phyloP scores from a whole-genome alignment of 2,329 filamentous ascomycete genomes.

The Aspergillus uvarum region DNA sequence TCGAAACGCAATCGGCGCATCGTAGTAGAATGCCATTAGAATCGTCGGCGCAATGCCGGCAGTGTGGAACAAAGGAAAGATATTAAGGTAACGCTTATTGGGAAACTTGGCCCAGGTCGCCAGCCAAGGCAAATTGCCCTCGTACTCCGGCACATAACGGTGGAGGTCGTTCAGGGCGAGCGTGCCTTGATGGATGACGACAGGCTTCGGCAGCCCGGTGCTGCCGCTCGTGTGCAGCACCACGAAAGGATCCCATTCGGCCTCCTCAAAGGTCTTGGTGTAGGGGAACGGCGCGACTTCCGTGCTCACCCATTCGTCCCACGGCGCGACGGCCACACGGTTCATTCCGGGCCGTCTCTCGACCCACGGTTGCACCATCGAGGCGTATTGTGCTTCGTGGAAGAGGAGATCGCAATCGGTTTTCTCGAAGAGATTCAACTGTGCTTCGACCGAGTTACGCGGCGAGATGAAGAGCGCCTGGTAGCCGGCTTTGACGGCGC shows the following conservation, averaged over 20 bases:
- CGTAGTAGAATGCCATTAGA: slow-evolving; percentile 3
- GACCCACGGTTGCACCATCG: slow-evolving; percentile 5
- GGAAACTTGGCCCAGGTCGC: slow-evolving; percentile 3
- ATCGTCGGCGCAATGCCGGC: slow-evolving; percentile 2
- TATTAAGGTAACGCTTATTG: slow-evolving; percentile 6
- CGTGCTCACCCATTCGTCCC: background rate
- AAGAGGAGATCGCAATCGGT: slow-evolving; percentile 10
- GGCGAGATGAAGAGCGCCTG: slow-evolving; percentile 8
- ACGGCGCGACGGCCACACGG: background rate
- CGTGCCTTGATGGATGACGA: slow-evolving; percentile 28
- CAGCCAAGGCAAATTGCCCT: background rate
- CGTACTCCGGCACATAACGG: slow-evolving; percentile 1
- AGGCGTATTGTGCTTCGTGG: background rate
- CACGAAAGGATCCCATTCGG: slow-evolving; percentile 34
- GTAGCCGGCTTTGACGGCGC: slow-evolving; percentile 10
- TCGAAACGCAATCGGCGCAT: background rate
- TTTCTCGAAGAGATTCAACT: slow-evolving; percentile 7
- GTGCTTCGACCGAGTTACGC: slow-evolving; percentile 10
- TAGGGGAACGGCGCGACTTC: slow-evolving; percentile 16
- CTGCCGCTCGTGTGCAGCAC: slow-evolving; percentile 39
- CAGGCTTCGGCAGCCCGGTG: slow-evolving; percentile 39
- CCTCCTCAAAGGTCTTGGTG: slow-evolving; percentile 34
- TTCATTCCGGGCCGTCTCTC: background rate
- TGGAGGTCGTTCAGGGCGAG: slow-evolving; percentile 16
- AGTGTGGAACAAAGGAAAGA: slow-evolving; percentile 9